Conservation (phyloP, 495 filamentous ascomycete species). For the Trichoderma gamsii region DNA sequence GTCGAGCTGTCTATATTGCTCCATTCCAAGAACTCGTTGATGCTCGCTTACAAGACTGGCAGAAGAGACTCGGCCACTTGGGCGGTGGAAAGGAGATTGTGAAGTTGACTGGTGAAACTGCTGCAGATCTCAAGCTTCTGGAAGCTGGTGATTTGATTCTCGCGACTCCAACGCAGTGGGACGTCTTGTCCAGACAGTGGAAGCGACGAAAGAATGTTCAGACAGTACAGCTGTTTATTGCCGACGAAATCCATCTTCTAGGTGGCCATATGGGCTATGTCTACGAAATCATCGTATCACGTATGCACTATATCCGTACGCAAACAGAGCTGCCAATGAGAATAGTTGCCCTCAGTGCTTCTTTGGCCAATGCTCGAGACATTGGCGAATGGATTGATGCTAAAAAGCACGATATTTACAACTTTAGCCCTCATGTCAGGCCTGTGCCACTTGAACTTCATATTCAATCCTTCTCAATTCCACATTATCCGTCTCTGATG, state of each 20-base stretch:
- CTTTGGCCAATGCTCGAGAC: slow-evolving; percentile 86
- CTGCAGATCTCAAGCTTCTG: slow-evolving; percentile 82
- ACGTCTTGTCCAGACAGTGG: slow-evolving; percentile 92
- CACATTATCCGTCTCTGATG: slow-evolving; percentile 97
- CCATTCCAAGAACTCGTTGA: slow-evolving; percentile 95
- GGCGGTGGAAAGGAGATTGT: slow-evolving; percentile 85
- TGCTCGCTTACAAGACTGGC: slow-evolving; percentile 72
- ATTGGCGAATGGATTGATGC: slow-evolving; percentile 98
- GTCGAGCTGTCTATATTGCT: slow-evolving; percentile 87
- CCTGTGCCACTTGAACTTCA: slow-evolving; percentile 87
- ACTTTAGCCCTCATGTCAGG: slow-evolving; percentile 90
- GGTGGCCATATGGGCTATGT: slow-evolving; percentile 83
- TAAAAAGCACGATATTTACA: slow-evolving; percentile 97
- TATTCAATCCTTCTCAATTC: slow-evolving; percentile 91
- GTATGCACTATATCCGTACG: slow-evolving; percentile 92
- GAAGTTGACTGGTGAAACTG: slow-evolving; percentile 90
- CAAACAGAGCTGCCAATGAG: slow-evolving; percentile 81
- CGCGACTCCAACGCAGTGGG: slow-evolving; percentile 91
- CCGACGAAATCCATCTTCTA: slow-evolving; percentile 94
- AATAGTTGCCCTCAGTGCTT: slow-evolving; percentile 86
- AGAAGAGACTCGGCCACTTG: slow-evolving; percentile 62
- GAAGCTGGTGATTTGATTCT: slow-evolving; percentile 87
- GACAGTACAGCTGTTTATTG: slow-evolving; percentile 84
- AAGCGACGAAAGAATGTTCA: slow-evolving; percentile 92
- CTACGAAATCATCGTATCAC: slow-evolving; percentile 92